Evolutionary conservation across 192 early-diverging fungal genomes (phyloP).

Genomic region (Backusella macrospora): DNA sequence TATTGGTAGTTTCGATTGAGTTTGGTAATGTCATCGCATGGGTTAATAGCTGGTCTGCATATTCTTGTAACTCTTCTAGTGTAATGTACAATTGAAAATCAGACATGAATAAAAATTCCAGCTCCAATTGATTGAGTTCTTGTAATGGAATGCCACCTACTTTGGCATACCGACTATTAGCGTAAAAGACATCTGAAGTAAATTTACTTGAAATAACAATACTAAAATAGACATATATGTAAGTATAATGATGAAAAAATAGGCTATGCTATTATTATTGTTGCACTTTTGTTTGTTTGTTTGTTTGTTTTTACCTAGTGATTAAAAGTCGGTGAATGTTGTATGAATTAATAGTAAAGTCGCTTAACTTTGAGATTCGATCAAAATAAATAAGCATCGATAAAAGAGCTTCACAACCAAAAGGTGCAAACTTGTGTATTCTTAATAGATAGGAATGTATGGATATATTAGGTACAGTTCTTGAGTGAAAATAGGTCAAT

Average conservation of each 20-base stretch:
- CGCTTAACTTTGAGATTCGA: conserved; percentile 54
- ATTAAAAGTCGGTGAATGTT: conserved; percentile 75
- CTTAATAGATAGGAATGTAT: conserved; percentile 67
- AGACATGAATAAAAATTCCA: conserved; percentile 72
- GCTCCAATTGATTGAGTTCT: conserved; percentile 76
- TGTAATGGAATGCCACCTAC: conserved; percentile 71
- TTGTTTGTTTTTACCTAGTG: conserved; percentile 38
- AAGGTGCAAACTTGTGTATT: conserved; percentile 69
- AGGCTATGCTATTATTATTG: neutral
- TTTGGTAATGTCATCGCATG: conserved; percentile 24
- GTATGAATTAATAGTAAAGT: conserved; percentile 62
- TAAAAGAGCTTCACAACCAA: conserved; percentile 66
- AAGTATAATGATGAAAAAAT: neutral
- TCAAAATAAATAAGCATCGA: conserved; percentile 74
- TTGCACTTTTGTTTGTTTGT: neutral
- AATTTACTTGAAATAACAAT: conserved; percentile 74
- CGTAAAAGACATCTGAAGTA: conserved; percentile 70
- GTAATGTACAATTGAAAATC: conserved; percentile 71
- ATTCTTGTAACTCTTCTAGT: conserved; percentile 58
- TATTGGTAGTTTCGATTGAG: conserved; percentile 3
- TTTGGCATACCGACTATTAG: conserved; percentile 73
- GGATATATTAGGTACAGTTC: conserved; percentile 66
- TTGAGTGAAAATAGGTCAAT: conserved; percentile 72
- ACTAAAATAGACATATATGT: conserved; percentile 27
- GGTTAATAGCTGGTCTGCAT: conserved; percentile 62